Conservation (phyloP, 2,329 filamentous ascomycete genomes). For the Hyphodiscus sp. region DNA sequence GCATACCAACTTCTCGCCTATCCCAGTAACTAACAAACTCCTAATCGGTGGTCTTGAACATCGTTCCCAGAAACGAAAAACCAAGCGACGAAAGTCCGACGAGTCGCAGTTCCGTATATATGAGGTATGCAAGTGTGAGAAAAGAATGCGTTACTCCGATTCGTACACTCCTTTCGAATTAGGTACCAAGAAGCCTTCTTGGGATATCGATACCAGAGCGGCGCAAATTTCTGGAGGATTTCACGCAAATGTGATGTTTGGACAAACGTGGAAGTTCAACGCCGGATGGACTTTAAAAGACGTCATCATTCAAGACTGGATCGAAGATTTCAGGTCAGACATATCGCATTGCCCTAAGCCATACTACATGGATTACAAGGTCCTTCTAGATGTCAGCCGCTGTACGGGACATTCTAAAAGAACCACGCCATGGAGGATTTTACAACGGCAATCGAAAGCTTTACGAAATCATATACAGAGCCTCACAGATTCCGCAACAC, state of each 20-base stretch:
- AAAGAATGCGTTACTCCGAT: not conserved
- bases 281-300: slow-evolving; percentile 9
- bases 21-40: not conserved
- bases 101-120: not conserved
- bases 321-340: not conserved
- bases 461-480: not conserved
- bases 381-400: not conserved
- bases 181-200: not conserved
- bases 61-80: too few relatives aligned
- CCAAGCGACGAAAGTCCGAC: not conserved
- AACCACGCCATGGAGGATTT: slow-evolving; percentile 1
- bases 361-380: slow-evolving; percentile 2
- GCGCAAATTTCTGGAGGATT: not conserved
- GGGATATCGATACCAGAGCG: not conserved
- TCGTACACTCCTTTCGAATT: not conserved
- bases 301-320: slow-evolving; percentile 1
- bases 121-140: not conserved
- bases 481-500: too few relatives aligned
- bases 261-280: slow-evolving; percentile 6
- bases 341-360: not conserved
- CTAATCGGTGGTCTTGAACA: not conserved
- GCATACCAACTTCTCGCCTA: too few relatives aligned
- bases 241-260: not conserved
- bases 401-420: slow-evolving; percentile 3
- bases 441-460: not conserved